A percentile compares a stretch with the other conserved stretches of the same genome.
phyloP scores from a whole-genome alignment of 2,329 filamentous ascomycete genomes.

The Beauveria brongniartii region DNA sequence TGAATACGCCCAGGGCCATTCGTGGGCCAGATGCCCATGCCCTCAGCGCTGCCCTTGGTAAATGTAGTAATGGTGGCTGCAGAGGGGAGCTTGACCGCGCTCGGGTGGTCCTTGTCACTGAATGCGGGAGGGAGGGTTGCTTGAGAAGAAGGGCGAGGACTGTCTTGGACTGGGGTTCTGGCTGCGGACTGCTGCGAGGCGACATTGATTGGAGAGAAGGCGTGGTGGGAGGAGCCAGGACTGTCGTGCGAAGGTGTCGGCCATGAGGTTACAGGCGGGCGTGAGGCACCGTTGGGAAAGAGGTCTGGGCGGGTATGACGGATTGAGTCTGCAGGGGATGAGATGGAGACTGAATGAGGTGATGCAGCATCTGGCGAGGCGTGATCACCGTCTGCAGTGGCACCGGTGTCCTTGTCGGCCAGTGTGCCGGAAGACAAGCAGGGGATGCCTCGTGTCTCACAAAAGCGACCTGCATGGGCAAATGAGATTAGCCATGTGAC shows the following conservation, averaged over 20 bases:
- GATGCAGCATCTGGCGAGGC: slow-evolving; percentile 5
- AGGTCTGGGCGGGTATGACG: background rate
- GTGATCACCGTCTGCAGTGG: background rate
- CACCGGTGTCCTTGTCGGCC: background rate
- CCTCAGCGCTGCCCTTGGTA: slow-evolving; percentile 10
- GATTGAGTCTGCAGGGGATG: slow-evolving; percentile 10
- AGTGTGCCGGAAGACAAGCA: slow-evolving; percentile 11
- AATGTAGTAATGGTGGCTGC: slow-evolving; percentile 7
- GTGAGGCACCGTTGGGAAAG: background rate
- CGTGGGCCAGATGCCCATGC: slow-evolving; percentile 12
- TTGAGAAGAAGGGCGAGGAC: background rate
- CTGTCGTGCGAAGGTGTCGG: slow-evolving; percentile 8
- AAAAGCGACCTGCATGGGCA: slow-evolving; percentile 7
- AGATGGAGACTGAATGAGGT: background rate
- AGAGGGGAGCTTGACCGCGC: background rate
- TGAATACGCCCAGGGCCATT: slow-evolving; percentile 17
- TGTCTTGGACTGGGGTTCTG: background rate
- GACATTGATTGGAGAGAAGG: background rate
- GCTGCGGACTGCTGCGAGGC: background rate
- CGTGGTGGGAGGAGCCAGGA: slow-evolving; percentile 1
- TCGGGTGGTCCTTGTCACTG: background rate
- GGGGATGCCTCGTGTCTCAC: slow-evolving; percentile 9
- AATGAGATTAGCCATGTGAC: background rate
- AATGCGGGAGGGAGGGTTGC: background rate
- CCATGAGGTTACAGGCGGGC: background rate